Evolutionary conservation across 164 flowering plant genomes (phyloP).

Genomic region (Euptelea pleiosperma): DNA sequence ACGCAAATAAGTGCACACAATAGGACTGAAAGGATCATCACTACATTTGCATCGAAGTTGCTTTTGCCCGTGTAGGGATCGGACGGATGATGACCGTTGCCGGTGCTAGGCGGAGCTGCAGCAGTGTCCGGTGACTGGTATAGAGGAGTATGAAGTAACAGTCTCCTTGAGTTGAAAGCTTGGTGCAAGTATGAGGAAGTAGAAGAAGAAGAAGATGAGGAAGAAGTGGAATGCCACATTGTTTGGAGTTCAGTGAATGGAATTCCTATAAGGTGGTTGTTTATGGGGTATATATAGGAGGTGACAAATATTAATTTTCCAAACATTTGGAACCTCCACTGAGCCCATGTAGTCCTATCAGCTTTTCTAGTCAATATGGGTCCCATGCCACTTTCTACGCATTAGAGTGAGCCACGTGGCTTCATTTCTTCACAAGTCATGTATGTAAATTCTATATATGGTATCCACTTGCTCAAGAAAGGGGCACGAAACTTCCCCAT

Average conservation of each 20-base stretch:
- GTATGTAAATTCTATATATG: constrained; percentile 13
- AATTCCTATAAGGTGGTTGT: constrained; percentile 8
- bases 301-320: neutral
- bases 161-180: constrained; percentile 38
- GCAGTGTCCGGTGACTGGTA: constrained; percentile 12
- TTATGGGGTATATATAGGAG: constrained; percentile 14
- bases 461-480: constrained; percentile 19
- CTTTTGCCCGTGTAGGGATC: constrained; percentile 24
- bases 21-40: constrained; percentile 78
- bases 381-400: constrained; percentile 26
- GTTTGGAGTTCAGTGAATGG: neutral
- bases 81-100: constrained; percentile 8
- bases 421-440: neutral
- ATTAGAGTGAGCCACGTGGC: constrained; percentile 15
- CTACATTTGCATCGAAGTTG: constrained; percentile 69
- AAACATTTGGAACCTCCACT: constrained; percentile 33
- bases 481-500: constrained; percentile 14
- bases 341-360: constrained; percentile 10
- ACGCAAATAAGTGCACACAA: constrained; percentile 83
- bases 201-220: constrained; percentile 8
- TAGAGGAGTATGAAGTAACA: constrained; percentile 36
- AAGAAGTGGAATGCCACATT: constrained; percentile 16
- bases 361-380: constrained; percentile 26
- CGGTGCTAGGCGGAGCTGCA: constrained; percentile 22
- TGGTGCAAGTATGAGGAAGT: neutral